Evolutionary conservation across 2,329 filamentous ascomycete genomes (phyloP).

Genomic region (Sordariomycetes sp.): DNA sequence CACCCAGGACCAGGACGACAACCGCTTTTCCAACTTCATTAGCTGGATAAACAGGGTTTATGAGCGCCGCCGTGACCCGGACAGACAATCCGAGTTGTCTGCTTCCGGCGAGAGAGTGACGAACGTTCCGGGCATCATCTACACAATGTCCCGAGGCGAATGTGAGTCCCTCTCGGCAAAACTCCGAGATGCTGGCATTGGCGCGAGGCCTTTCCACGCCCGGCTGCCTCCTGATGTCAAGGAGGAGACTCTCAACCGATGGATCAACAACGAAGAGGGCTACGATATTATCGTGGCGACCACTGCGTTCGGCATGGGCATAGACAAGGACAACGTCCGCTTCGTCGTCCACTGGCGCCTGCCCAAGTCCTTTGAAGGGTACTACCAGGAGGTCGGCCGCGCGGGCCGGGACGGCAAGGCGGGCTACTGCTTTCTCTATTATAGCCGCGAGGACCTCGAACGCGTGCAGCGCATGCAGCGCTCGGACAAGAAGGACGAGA

Average conservation of each 20-base stretch:
- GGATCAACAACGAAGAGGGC: slow-evolving; percentile 62
- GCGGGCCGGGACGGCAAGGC: slow-evolving; percentile 86
- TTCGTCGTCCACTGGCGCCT: slow-evolving; percentile 94
- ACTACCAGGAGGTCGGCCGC: slow-evolving; percentile 90
- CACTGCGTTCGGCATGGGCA: slow-evolving; percentile 95
- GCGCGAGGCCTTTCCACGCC: slow-evolving; percentile 64
- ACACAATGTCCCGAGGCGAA: slow-evolving; percentile 64
- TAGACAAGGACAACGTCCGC: slow-evolving; percentile 88
- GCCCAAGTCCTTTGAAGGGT: slow-evolving; percentile 89
- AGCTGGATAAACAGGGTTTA: slow-evolving; percentile 68
- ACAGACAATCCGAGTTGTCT: slow-evolving; percentile 48
- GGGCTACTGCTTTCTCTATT: slow-evolving; percentile 80
- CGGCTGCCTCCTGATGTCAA: slow-evolving; percentile 58
- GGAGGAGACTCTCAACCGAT: slow-evolving; percentile 58
- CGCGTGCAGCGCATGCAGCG: slow-evolving; percentile 50
- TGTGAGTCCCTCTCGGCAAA: slow-evolving; percentile 60
- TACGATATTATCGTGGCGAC: slow-evolving; percentile 94
- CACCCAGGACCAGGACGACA: slow-evolving; percentile 63
- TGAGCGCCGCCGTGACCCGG: slow-evolving; percentile 49
- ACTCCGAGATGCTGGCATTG: slow-evolving; percentile 57
- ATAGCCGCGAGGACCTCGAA: slow-evolving; percentile 78
- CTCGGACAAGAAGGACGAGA: slow-evolving; percentile 18
- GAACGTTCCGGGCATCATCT: slow-evolving; percentile 68
- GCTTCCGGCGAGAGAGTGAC: slow-evolving; percentile 42
- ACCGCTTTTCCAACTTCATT: slow-evolving; percentile 63